Evolutionary conservation across 371 early-diverging fungal genomes (phyloP).

Genomic region (Cokeromyces recurvatus): DNA sequence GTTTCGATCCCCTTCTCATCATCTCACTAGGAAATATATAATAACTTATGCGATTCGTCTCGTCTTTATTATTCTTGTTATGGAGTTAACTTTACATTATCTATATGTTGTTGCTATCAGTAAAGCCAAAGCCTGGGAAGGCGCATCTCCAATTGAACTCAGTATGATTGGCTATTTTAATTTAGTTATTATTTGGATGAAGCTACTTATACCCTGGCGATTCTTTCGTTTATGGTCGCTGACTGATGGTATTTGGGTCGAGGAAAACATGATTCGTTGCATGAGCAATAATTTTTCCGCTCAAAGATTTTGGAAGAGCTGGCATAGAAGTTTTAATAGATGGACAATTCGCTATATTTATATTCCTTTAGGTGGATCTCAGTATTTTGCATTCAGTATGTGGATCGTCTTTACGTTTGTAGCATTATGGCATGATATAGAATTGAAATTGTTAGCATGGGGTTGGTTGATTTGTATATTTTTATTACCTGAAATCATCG

Average conservation of each 20-base stretch:
- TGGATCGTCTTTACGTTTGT: conserved; percentile 91
- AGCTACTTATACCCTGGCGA: conserved; percentile 87
- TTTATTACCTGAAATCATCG: conserved; percentile 80
- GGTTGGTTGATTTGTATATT: conserved; percentile 88
- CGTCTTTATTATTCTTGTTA: conserved; percentile 49
- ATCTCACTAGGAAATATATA: conserved; percentile 33
- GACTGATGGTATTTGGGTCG: conserved; percentile 77
- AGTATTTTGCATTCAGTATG: conserved; percentile 61
- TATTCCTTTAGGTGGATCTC: conserved; percentile 83
- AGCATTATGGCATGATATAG: conserved; percentile 93
- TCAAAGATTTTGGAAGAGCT: conserved; percentile 88
- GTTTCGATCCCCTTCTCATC: conserved; percentile 47
- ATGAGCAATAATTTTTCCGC: conserved; percentile 91
- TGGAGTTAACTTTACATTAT: conserved; percentile 82
- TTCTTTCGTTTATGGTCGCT: conserved; percentile 92
- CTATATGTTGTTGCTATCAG: conserved; percentile 85
- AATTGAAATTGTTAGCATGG: conserved; percentile 83
- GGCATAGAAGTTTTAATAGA: conserved; percentile 90
- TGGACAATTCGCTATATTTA: conserved; percentile 91
- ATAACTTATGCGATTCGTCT: conserved; percentile 49
- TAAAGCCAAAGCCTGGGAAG: conserved; percentile 75
- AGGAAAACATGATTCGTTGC: conserved; percentile 92
- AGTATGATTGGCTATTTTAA: conserved; percentile 80
- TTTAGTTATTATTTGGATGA: conserved; percentile 88
- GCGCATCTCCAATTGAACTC: conserved; percentile 69